Evolutionary conservation across 805 yeast genomes (phyloP), one percentile per base, ranked within the genome.

Genomic region (Pichia heedii): DNA sequence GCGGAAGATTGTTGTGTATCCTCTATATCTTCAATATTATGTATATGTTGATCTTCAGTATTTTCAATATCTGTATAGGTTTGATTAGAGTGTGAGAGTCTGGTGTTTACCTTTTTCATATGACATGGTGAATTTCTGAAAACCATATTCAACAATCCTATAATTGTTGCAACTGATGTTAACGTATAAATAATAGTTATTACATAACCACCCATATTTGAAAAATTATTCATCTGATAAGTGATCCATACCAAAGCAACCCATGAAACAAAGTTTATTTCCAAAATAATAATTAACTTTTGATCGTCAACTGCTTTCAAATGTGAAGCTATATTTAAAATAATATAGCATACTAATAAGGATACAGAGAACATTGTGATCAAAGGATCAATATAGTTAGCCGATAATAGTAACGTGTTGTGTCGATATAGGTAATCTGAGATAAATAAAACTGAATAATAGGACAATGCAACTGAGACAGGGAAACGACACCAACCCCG

Each of bases 211-310:
- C 84, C 87, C 1, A 70, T 65, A 51, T 76, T 80, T 33, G 70
- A 70, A 33, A 69, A 64, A 1, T 67, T 61, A 49, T 72, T 70
- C 37, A 71, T 69, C 22, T 70, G 55, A 21, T 74, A 66, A 9
- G 84, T 80, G 13, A 70, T 60, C 41, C 71, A 66, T 2, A 80
- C 54, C 42, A 82, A 66, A 0, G 63, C 51, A 1, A 70, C 42
- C 95, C 95, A 87, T 45, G 72, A 63, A 3, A 74, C 46, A 30
- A 73, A 57, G 29, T 79, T 71, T 12, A 75, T 60, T 58, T 83
- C 82, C 20, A 79, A 52, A 3, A 80, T 57, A 3, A 74, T 65
- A 18, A 77, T 65, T 43, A 81, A 69, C 55, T 84, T 82, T 52
- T 77, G 78, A 51, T 78, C 81, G 46, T 70, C 74, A 18, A 71